Base-by-base conservation (phyloP, 129 eudicot species). In the Flaveria linearis region DNA sequence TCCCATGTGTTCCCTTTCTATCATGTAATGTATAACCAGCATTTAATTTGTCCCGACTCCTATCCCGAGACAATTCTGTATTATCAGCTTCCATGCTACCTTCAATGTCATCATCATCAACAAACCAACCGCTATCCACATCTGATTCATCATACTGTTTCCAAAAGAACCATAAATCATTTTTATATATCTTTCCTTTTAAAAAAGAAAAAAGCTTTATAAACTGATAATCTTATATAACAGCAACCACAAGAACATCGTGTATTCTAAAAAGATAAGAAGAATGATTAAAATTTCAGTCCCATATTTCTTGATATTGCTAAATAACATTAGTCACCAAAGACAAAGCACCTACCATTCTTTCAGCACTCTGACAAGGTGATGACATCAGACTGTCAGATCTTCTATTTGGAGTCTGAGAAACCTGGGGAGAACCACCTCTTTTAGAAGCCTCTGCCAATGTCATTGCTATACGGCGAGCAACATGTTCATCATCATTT, bases 371-470 rank as follows among this genome's bases (percentile, higher is more conserved):
- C 72, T 71, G 81, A 84, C 75, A 77, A 75, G 91, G 90, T 25
- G 91, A 85, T 26, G 90, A 78, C 81, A 81, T 73, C 69, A 79
- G 80, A 71, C 81, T 76, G 25, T 73, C 86, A 15, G 86, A 74
- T 84, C 84, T 87, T 84, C 73, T 84, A 61, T 81, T 87, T 76
- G 96, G 96, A 49, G 93, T 87, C 56, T 74, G 87, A 69, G 93
- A 92, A 74, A 77, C 83, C 80, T 89, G 88, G n/a, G 91, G 93
- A 57, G 96, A 88, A 78, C 92, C 91, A 76, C 86, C 88, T 82
- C 87, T 85, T 45, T 94, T 92, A 76, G 98, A 94, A 71, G 93
- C 98, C 80, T 83, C 96, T 42, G 98, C 86, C 86, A 93, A 83
- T 73, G 89, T 87, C 78, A 90, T 78, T 78, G 98, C 98, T 79